Base-by-base conservation (phyloP, 2,329 filamentous ascomycete genomes). In the Tolypocladium sp. region DNA sequence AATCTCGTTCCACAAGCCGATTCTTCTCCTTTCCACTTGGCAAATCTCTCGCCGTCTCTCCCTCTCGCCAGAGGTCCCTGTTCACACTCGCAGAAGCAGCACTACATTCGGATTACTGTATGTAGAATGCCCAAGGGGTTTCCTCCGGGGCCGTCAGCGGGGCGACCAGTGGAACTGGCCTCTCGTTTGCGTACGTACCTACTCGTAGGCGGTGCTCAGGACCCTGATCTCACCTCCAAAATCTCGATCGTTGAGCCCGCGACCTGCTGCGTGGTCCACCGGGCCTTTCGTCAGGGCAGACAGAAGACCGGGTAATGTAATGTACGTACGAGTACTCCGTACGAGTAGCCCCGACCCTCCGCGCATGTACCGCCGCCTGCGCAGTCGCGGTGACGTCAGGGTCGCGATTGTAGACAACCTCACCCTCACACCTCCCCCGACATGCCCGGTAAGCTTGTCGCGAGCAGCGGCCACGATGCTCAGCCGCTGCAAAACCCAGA, bases 161-260 rank as follows among this genome's bases (percentile, higher is more conserved):
- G 17, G 27, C 17, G 8, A 15, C 49, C 17, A n/a, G 49, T n/a
- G 49, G 46, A 9, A 12, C 27, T 27, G 27, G 25, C 46, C 25
- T 33, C 46, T 33, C 44, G 10, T 27, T 30, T 30, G 46, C 9
- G 25, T 4, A 6, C 15, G 22, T 25, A 30, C 30, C 7, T 33
- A 33, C 30, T 33, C 15, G 46, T 13, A 33, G 41, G 46, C 27
- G 15, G 46, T 51, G 40, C 37, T 40, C 40, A 53, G 44, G 60
- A 69, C 68, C 68, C 65, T 68, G 66, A 70, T 67, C 66, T 63
- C 65, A 63, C 60, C 66, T 63, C 62, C 62, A 62, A 62, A 66
- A 68, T 68, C 69, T 71, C 69, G 69, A 72, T 72, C 62, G 62
- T 61, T 61, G 53, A 51, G 46, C 46, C 17, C 27, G 25, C 44